Percentiles rank a stretch among this genome's conserved stretches.
These are phyloP conservation scores for Scenedesmus sp. DNA, from an alignment of 163 green algal genomes.

Conservation along the genomic window DNA sequence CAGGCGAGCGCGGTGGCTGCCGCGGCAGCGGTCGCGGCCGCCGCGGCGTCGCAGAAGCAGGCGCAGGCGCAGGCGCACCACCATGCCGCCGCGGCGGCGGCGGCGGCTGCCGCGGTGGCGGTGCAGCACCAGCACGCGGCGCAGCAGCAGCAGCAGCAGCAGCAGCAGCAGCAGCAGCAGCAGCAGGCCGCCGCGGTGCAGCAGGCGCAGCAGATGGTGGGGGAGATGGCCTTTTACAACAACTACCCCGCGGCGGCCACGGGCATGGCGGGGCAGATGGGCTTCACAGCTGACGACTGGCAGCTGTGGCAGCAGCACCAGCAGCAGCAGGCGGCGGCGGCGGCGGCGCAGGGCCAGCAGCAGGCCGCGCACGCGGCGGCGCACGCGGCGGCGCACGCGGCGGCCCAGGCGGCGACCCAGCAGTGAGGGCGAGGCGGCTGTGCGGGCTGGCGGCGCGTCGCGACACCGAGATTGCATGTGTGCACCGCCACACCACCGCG, in stretches of 20 bases:
- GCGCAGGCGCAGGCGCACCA: neutral
- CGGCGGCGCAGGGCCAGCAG: conserved; percentile 4
- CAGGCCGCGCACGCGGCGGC: conserved; percentile 7
- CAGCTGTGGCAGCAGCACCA: conserved; percentile 36
- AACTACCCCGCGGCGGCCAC: too few relatives aligned
- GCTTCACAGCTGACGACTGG: too few relatives aligned
- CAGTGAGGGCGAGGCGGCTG: neutral
- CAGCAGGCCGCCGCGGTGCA: conserved; percentile 8
- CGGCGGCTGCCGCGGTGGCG: conserved; percentile 4
- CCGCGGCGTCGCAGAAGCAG: conserved; percentile 15
- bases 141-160: conserved; percentile 4
- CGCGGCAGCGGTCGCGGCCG: conserved; percentile 12
- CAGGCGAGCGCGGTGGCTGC: neutral
- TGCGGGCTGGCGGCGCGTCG: too few relatives aligned
- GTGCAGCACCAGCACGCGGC: conserved; percentile 9
- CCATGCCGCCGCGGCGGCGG: conserved; percentile 9
- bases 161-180: neutral
- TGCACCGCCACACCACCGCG: too few relatives aligned
- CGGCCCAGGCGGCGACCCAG: neutral
- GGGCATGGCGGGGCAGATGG: conserved; percentile 2
- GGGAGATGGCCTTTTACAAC: too few relatives aligned
- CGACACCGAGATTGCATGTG: too few relatives aligned
- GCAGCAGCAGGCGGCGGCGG: conserved; percentile 8
- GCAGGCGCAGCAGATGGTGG: neutral
- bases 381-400: too few relatives aligned